Base-by-base conservation (phyloP, 495 filamentous ascomycete species). In the Penicillium roqueforti region DNA sequence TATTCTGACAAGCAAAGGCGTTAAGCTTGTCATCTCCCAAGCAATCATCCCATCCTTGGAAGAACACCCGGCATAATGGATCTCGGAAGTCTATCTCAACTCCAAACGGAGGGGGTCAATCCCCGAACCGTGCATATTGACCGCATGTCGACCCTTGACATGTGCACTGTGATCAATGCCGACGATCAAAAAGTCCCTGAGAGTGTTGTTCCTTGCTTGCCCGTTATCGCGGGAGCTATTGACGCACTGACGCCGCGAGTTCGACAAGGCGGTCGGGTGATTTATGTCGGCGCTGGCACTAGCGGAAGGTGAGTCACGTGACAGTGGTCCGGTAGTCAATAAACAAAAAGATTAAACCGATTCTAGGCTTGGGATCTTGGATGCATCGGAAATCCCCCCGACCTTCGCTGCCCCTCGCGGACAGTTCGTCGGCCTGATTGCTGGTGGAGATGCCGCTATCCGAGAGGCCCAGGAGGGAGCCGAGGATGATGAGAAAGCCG, bases 271-370 rank as follows among this genome's bases (percentile, higher is more conserved):
- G 71, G 71, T n/a, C 51, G 70, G 37, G 67, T 75, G 11, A 51
- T 75, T 6, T 73, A 75, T 53, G 69, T 73, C 8, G 70, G 71
- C 3, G 71, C 71, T 10, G 71, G 71, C 6, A 73, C 71, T 4
- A 74, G 71, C 49, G 70, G 71, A 53, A 69, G 70, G 69, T 72
- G 22, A 58, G 53, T 49, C 14, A 37, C 16, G 6, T 36, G 32
- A 36, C 10, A 14, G 6, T 8, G 14, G 2, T 28, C 4, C 22
- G 10, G 29, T 16, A 6, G 10, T 4, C 23, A 16, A 34, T 59
- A 11, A 56, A 19, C 7, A 41, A 53, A 23, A 23, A 10, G 3
- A 23, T 37, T 59, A 9, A 53, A 23, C 9, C 46, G 51, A 38
- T 19, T 7, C 10, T 58, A 73, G 72, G 37, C 62, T 75, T 22